Percentiles rank a stretch among this genome's conserved stretches.
Evolutionary conservation across 2,329 filamentous ascomycete genomes (phyloP).

Genomic region (Fusarium compactum): DNA sequence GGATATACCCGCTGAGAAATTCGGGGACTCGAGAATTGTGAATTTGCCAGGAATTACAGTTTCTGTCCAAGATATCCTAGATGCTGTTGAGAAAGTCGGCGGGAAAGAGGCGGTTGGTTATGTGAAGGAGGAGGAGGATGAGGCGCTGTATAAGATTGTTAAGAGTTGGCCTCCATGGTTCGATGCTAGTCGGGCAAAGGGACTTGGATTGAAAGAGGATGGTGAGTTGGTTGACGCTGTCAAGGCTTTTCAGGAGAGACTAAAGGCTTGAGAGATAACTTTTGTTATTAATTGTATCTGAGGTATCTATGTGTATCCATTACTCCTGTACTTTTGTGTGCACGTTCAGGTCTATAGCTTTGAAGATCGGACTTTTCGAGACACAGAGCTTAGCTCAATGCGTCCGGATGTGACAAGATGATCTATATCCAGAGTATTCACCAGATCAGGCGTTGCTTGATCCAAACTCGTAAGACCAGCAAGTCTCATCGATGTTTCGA

Average conservation of each 20-base stretch:
- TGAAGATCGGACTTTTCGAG: constrained; percentile 6
- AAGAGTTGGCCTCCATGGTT: constrained; percentile 66
- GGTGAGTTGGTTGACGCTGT: constrained; percentile 52
- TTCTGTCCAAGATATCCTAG: constrained; percentile 65
- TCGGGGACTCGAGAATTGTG: constrained; percentile 57
- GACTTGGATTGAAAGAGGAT: constrained; percentile 64
- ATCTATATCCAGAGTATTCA: constrained; percentile 51
- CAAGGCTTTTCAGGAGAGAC: constrained; percentile 41
- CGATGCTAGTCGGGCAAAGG: constrained; percentile 63
- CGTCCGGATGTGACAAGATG: constrained; percentile 46
- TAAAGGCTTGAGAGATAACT: constrained; percentile 18
- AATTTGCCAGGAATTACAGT: constrained; percentile 66
- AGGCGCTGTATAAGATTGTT: constrained; percentile 62
- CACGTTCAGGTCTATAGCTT: constrained; percentile 31
- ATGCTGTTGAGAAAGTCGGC: constrained; percentile 62
- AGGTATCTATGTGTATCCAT: neutral
- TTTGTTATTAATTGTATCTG: constrained; percentile 1
- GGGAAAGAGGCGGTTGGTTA: constrained; percentile 58
- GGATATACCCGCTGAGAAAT: constrained; percentile 55
- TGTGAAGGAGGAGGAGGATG: constrained; percentile 61
- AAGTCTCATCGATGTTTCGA: constrained; percentile 49
- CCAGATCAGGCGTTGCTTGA: constrained; percentile 45
- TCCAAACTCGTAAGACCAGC: constrained; percentile 48
- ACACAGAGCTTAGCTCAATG: constrained; percentile 13
- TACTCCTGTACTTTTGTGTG: no score